Evolutionary conservation across 2,329 filamentous ascomycete genomes (phyloP).

Genomic region (Alternaria sp.): DNA sequence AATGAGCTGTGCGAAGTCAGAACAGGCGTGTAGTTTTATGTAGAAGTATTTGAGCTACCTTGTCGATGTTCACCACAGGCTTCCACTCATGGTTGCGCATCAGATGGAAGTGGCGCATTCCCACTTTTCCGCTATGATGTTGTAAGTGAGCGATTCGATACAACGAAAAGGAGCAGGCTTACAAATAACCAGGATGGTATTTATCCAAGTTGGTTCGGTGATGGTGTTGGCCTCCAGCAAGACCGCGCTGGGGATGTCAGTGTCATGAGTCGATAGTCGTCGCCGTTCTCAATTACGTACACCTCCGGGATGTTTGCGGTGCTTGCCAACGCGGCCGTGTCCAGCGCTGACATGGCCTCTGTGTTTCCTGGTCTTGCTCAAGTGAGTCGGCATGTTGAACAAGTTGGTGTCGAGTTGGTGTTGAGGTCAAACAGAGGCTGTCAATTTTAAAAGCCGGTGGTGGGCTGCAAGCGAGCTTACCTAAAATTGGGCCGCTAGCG

Average conservation of each 20-base stretch:
- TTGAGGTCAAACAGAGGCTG: too few species aligned
- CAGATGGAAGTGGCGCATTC: constrained; percentile 73
- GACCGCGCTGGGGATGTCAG: constrained; percentile 26
- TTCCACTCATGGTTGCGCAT: constrained; percentile 97
- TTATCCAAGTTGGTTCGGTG: constrained; percentile 92
- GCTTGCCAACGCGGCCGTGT: constrained; percentile 98
- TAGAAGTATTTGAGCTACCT: constrained; percentile 49
- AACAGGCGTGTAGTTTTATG: too few species aligned
- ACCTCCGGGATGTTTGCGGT: constrained; percentile 84
- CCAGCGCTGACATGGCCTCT: constrained; percentile 96
- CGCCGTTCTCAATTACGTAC: neutral
- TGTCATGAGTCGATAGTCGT: too few species aligned
- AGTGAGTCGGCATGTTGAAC: constrained; percentile 45
- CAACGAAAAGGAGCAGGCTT: constrained; percentile 48
- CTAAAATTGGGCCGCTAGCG: too few species aligned
- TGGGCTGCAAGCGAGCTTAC: too few species aligned
- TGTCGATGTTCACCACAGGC: constrained; percentile 98
- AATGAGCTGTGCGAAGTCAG: constrained; percentile 70
- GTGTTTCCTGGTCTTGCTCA: constrained; percentile 53
- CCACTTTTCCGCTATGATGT: constrained; percentile 71
- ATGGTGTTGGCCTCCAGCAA: constrained; percentile 97
- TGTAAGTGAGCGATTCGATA: constrained; percentile 66
- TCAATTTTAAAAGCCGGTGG: too few species aligned
- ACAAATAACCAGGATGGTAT: constrained; percentile 97
- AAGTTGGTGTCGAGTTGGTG: too few species aligned